Base-by-base conservation (phyloP, 2,329 filamentous ascomycete genomes). In the Trichoderma sp. region DNA sequence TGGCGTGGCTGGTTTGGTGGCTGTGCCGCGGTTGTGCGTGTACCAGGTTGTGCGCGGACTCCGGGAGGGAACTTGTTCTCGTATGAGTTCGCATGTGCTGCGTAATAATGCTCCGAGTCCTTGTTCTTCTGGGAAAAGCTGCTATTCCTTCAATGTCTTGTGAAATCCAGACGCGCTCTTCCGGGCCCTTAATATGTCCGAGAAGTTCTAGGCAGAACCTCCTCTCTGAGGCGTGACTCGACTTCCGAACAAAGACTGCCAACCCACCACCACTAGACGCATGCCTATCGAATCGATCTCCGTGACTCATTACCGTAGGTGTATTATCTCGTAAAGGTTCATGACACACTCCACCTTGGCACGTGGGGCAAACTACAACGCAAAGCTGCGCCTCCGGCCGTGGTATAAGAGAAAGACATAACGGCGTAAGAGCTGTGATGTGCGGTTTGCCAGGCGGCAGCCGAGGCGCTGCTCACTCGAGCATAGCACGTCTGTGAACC, bases 321-420 rank as follows among this genome's bases (percentile, higher is more conserved):
- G 65, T 53, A 53, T 23, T 53, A 23, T 53, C 47, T 20, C 47
- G 47, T 20, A 69, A 11, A 15, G 15, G 6, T 57, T 43, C 58
- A 30, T 64, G 58, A 70, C 68, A 59, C 50, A 59, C 53, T 55
- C n/a, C 23, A 30, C 62, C 26, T 23, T 20, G 36, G 30, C 66
- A 72, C 71, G 67, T 70, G 67, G 67, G 71, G 67, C 71, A 65
- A 71, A 65, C 65, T 71, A 69, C 26, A 58, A 36, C 47, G 70
- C 71, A 76, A 53, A 79, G 76, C 77, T 79, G 75, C 74, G 75
- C 75, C 68, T 53, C 47, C 47, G 47, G 47, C 11, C 20, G 32
- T 58, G 13, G 23, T 61, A 65, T 43, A 57, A 64, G 59, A 64
- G 11, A 5, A 59, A 36, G 62, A 20, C 67, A 65, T 72, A 64